Evolutionary conservation across 1,284 basidiomycete genomes (phyloP).

Genomic region (Cutaneotrichosporon curvatum): DNA sequence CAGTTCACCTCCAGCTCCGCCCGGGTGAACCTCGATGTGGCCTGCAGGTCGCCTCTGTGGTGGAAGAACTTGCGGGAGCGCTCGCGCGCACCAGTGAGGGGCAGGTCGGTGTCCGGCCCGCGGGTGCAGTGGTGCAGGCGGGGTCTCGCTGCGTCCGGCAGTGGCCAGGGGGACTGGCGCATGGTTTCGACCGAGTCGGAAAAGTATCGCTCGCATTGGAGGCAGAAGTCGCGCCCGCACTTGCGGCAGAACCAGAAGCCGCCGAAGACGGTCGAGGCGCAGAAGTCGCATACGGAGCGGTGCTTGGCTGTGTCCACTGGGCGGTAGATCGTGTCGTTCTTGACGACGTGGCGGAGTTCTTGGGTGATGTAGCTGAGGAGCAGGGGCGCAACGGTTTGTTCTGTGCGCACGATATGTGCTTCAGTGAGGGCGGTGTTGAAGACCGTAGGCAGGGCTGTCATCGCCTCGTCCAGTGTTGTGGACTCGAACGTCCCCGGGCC

Average conservation of each 20-base stretch:
- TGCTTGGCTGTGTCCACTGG: conserved; percentile 64
- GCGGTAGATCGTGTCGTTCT: conserved; percentile 59
- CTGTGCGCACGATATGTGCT: conserved; percentile 27
- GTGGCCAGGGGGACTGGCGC: conserved; percentile 43
- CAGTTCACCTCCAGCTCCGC: conserved; percentile 55
- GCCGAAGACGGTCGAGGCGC: conserved; percentile 84
- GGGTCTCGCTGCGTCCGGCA: conserved; percentile 45
- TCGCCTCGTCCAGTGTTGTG: conserved; percentile 21
- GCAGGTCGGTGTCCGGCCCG: conserved; percentile 5
- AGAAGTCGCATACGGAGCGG: conserved; percentile 80
- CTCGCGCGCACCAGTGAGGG: background rate
- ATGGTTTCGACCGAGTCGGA: conserved; percentile 56
- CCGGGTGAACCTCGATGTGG: conserved; percentile 67
- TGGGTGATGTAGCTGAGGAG: conserved; percentile 61
- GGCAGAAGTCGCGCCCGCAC: conserved; percentile 86
- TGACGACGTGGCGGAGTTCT: conserved; percentile 63
- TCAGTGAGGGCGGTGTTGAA: conserved; percentile 36
- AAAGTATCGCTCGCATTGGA: conserved; percentile 70
- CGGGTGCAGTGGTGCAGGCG: conserved; percentile 20
- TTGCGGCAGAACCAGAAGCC: conserved; percentile 78
- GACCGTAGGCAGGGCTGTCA: conserved; percentile 29
- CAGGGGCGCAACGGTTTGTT: conserved; percentile 58
- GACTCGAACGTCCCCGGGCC: conserved; percentile 35
- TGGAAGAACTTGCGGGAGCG: conserved; percentile 5
- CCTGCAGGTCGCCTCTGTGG: conserved; percentile 56